A percentile compares a stretch with the other conserved stretches of the same genome.
phyloP scores from a whole-genome alignment of 2,329 filamentous ascomycete genomes.

The Uncinocarpus reesii region DNA sequence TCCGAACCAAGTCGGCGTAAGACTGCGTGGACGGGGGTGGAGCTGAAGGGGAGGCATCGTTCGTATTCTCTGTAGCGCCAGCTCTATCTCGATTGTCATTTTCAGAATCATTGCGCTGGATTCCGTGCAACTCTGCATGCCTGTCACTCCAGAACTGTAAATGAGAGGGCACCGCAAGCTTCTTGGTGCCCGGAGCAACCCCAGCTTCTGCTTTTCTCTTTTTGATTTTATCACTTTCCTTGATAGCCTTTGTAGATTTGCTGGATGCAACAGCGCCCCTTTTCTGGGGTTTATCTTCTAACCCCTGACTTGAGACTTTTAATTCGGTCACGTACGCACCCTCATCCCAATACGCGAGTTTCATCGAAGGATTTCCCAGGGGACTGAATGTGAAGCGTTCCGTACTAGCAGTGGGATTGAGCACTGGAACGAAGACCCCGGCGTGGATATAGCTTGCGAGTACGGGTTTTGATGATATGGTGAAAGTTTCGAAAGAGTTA shows the following conservation, averaged over 20 bases:
- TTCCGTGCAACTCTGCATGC: conserved; percentile 56
- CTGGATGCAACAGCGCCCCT: conserved; percentile 16
- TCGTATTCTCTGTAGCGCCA: conserved; percentile 15
- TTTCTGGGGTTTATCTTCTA: conserved; percentile 25
- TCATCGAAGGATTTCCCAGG: conserved; percentile 55
- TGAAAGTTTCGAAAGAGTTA: conserved; percentile 62
- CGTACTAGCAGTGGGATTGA: conserved; percentile 49
- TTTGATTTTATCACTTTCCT: conserved; percentile 38
- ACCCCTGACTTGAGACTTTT: conserved; percentile 46
- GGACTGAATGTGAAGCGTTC: conserved; percentile 59
- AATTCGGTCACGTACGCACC: conserved; percentile 60
- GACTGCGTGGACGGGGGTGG: conserved; percentile 42
- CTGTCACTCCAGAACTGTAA: conserved; percentile 63
- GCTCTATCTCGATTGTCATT: conserved; percentile 22
- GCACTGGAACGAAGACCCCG: conserved; percentile 71
- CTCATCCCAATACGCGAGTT: conserved; percentile 67
- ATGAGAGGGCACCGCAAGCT: conserved; percentile 50
- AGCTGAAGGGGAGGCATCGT: conserved; percentile 17
- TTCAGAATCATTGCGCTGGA: conserved; percentile 23
- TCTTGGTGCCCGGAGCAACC: conserved; percentile 28
- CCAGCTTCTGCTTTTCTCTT: conserved; percentile 39
- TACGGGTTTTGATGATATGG: conserved; percentile 63
- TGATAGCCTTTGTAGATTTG: conserved; percentile 24
- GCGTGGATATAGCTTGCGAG: conserved; percentile 66
- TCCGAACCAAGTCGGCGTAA: conserved; percentile 49